phyloP scores from a whole-genome alignment of 2,329 filamentous ascomycete genomes.

The Colletotrichum sublineola region DNA sequence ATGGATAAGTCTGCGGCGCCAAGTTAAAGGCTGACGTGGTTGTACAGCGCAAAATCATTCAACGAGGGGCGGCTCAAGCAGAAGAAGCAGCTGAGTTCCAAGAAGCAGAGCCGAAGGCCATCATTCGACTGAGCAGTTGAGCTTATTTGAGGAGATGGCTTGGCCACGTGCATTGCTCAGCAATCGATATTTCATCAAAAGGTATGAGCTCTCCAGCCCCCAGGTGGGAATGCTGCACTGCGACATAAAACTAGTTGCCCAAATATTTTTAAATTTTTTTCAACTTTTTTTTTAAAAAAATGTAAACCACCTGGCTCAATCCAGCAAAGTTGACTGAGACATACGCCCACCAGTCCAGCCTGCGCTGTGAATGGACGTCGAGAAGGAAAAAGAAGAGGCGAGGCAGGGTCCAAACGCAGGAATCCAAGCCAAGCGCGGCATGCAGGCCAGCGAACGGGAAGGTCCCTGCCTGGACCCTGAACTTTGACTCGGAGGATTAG shows the following conservation, averaged over 20 bases:
- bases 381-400: constrained; percentile 2
- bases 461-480: constrained; percentile 22
- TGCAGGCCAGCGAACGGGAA: background rate
- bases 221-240: constrained; percentile 5
- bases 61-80: constrained; percentile 59
- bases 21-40: constrained; percentile 16
- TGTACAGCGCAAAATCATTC: constrained; percentile 60
- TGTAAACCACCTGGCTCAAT: background rate
- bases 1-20: constrained; percentile 28
- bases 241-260: constrained; percentile 2
- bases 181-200: background rate
- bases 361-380: constrained; percentile 12
- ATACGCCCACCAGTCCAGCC: constrained; percentile 5
- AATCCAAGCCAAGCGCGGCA: background rate
- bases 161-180: background rate
- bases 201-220: background rate
- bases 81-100: constrained; percentile 64
- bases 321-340: constrained; percentile 23
- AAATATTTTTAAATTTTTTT: background rate
- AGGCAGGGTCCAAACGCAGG: constrained; percentile 11
- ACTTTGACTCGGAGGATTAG: constrained; percentile 10
- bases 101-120: constrained; percentile 56
- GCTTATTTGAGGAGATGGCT: background rate
- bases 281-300: background rate
- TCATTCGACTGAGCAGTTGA: constrained; percentile 24